phyloP scores from a whole-genome alignment of 768 basidiomycete genomes.

The Russula lepida region DNA sequence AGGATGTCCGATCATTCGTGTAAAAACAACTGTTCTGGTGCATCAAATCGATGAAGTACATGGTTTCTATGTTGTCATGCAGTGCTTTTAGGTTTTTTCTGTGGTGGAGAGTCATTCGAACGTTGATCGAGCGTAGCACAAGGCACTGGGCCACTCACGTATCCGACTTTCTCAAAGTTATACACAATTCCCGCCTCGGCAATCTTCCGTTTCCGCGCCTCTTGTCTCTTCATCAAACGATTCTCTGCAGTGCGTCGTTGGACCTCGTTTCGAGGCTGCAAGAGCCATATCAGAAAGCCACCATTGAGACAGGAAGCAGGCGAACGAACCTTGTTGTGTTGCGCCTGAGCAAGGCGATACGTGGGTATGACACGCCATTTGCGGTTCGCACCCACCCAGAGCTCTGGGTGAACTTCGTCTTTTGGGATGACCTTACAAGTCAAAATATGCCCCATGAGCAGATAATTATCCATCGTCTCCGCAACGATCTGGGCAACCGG shows the following conservation, averaged over 20 bases:
- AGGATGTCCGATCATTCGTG: neutral
- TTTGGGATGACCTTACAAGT: slow-evolving; percentile 85
- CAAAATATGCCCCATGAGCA: slow-evolving; percentile 89
- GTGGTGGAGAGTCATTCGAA: slow-evolving; percentile 18
- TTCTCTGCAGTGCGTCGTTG: slow-evolving; percentile 56
- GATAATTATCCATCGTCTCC: slow-evolving; percentile 99
- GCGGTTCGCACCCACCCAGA: slow-evolving; percentile 96
- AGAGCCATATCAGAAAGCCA: neutral
- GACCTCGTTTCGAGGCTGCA: slow-evolving; percentile 63
- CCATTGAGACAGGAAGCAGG: neutral
- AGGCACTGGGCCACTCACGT: slow-evolving; percentile 46
- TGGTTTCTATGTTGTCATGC: neutral
- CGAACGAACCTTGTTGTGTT: slow-evolving; percentile 70
- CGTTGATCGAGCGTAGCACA: neutral
- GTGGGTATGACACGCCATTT: slow-evolving; percentile 77
- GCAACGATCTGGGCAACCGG: slow-evolving; percentile 91
- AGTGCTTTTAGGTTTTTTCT: slow-evolving; percentile 31
- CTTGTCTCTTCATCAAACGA: slow-evolving; percentile 69
- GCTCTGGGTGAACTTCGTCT: slow-evolving; percentile 82
- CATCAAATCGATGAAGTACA: neutral
- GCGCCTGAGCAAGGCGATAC: slow-evolving; percentile 57
- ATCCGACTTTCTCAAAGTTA: slow-evolving; percentile 70
- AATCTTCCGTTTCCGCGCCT: slow-evolving; percentile 69
- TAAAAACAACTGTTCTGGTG: neutral
- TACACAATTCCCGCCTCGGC: slow-evolving; percentile 80